Evolutionary conservation across 352 stramenopile genomes (phyloP), one percentile per base, ranked within the genome.

Genomic region (Pythium diclinum): DNA sequence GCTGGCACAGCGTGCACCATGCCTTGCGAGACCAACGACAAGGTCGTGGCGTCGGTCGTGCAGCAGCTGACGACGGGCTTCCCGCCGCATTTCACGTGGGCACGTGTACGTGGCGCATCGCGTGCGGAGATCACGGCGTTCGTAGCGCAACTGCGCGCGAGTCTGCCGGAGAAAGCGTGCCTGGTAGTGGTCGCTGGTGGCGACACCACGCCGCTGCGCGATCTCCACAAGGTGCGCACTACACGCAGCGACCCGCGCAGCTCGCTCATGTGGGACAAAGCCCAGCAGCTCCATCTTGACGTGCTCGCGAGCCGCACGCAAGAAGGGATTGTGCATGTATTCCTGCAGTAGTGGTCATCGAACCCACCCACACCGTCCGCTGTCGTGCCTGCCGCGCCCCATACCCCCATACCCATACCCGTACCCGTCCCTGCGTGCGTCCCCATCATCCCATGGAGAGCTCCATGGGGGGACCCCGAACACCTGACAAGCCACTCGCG

Each of bases 61-160:
- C 79, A 93, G 63, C 86, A 95, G 68, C 72, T 95, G 56, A 92
- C 84, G 14, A 93, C 86, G 19, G 86, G 86, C 6, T 92, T 89
- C 63, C 84, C 86, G 19, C 86, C 86, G 11, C 77, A 87, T 57
- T 80, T 95, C 46, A 95, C 86, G 3, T 95, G 86, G 86, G 79
- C 79, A 14, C 76, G 83, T 16, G 61, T 90, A 46, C 80, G 81
- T 7, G 70, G 69, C 1, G 73, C 75, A 4, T 74, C 71, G 19
- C 80, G 79, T 5, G 70, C 67, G 0, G 82, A 89, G 47, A 65
- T 91, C 19, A 47, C 72, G 16, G 54, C 44, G 38, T 66, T 76
- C 54, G 63, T 77, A 11, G 58, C 70, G 42, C 38, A 72, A 48
- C 78, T 94, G 34, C 71, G 74, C 23, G 54, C 59, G n/a, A 71